These are phyloP conservation scores for Funneliformis mosseae DNA, from an alignment of 192 early-diverging fungal species.

Conservation along the genomic window DNA sequence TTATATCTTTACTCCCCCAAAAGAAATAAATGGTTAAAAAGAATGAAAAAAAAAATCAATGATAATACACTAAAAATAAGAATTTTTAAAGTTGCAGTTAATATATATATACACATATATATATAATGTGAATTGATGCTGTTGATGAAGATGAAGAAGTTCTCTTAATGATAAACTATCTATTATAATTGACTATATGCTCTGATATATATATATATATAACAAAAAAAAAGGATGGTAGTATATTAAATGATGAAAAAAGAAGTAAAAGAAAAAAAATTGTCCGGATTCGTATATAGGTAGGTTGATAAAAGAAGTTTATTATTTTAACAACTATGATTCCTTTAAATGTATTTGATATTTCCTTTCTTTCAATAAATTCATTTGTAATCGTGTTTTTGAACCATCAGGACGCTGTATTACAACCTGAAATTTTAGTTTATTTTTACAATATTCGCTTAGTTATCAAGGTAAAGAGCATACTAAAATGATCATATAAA, in stretches of 20 bases:
- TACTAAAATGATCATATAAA: not conserved
- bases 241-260: not conserved
- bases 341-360: conserved; percentile 33
- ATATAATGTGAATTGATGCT: not conserved
- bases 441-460: too few relatives aligned
- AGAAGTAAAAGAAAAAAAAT: not conserved
- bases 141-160: not conserved
- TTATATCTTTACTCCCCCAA: not conserved
- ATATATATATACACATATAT: not conserved
- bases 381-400: conserved; percentile 24
- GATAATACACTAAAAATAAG: not conserved
- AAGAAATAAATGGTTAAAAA: not conserved
- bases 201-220: not conserved
- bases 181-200: not conserved
- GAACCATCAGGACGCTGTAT: conserved; percentile 32
- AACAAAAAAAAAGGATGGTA: not conserved
- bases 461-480: not conserved
- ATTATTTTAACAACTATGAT: conserved; percentile 11
- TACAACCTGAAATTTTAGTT: conserved; percentile 11
- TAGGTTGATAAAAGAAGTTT: not conserved
- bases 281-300: not conserved
- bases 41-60: not conserved
- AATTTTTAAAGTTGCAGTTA: not conserved
- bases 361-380: conserved; percentile 26
- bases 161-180: not conserved